Conservation (phyloP, 202 grass and related monocot genomes). For the Setaria viridis region DNA sequence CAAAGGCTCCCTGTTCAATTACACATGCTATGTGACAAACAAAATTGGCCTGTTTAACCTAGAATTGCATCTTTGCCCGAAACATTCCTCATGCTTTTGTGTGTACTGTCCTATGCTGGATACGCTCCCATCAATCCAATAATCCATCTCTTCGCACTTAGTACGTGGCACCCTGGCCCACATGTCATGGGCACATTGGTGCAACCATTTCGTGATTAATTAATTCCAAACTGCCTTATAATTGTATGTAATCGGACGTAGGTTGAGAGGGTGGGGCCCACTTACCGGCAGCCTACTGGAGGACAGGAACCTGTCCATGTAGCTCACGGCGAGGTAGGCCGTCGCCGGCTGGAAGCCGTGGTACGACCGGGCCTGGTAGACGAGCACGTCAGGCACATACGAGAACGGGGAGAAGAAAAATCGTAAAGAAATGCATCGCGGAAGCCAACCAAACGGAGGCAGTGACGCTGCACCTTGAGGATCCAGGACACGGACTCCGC, state of each 20-base stretch:
- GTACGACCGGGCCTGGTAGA: slow-evolving; percentile 53
- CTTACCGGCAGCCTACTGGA: slow-evolving; percentile 62
- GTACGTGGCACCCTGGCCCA: not conserved
- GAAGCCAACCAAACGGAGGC: not conserved
- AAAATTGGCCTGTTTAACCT: not conserved
- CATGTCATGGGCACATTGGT: not conserved
- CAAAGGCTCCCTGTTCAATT: not conserved
- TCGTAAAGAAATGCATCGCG: not conserved
- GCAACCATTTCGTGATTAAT: not conserved
- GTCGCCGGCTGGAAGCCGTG: slow-evolving; percentile 68
- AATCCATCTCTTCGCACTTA: not conserved
- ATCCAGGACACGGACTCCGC: slow-evolving; percentile 68
- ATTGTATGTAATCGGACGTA: not conserved
- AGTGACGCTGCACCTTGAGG: slow-evolving; percentile 55
- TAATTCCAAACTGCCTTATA: not conserved
- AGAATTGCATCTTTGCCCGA: not conserved
- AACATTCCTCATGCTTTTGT: slow-evolving; percentile 1
- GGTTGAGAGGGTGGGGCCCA: not conserved
- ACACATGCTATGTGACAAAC: not conserved
- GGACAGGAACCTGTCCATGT: slow-evolving; percentile 69
- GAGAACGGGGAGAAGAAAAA: not conserved
- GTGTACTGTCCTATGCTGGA: not conserved
- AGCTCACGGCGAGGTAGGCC: slow-evolving; percentile 72
- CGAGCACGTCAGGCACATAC: not conserved
- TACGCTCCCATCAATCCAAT: not conserved